phyloP scores from a whole-genome alignment of 192 early-diverging fungal species.

The Backusella tarrabulga region DNA sequence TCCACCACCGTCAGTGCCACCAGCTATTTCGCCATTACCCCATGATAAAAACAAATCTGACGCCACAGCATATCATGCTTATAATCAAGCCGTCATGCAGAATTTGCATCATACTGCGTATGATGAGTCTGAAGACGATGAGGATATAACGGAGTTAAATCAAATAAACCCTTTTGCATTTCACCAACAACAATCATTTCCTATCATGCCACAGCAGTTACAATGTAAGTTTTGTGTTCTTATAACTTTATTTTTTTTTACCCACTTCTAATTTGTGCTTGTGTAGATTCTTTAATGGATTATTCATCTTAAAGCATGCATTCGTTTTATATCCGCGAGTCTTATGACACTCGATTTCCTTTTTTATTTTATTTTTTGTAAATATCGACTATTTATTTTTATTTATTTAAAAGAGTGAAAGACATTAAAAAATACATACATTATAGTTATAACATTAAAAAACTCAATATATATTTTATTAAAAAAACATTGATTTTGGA shows the following conservation, averaged over 20 bases:
- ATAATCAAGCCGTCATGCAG: neutral
- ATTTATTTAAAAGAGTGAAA: neutral
- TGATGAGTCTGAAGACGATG: neutral
- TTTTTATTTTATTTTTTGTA: neutral
- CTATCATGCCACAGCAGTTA: neutral
- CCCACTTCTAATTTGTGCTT: neutral
- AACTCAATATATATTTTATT: neutral
- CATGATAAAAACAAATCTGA: conserved; percentile 5
- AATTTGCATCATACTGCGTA: neutral
- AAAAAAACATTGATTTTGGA: neutral
- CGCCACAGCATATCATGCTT: conserved; percentile 1
- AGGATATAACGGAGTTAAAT: neutral
- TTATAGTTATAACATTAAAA: neutral
- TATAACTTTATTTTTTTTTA: neutral
- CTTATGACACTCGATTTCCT: neutral
- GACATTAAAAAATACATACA: neutral
- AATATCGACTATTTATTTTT: neutral
- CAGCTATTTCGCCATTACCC: neutral
- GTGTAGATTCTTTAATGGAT: conserved; percentile 1
- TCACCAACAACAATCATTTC: neutral
- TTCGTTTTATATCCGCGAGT: neutral
- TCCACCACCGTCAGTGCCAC: neutral
- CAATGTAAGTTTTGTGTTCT: neutral
- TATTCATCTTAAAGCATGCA: neutral
- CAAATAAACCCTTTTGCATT: conserved; percentile 1